phyloP scores from a whole-genome alignment of 2,329 filamentous ascomycete species.

The Fonsecaea pedrosoi region DNA sequence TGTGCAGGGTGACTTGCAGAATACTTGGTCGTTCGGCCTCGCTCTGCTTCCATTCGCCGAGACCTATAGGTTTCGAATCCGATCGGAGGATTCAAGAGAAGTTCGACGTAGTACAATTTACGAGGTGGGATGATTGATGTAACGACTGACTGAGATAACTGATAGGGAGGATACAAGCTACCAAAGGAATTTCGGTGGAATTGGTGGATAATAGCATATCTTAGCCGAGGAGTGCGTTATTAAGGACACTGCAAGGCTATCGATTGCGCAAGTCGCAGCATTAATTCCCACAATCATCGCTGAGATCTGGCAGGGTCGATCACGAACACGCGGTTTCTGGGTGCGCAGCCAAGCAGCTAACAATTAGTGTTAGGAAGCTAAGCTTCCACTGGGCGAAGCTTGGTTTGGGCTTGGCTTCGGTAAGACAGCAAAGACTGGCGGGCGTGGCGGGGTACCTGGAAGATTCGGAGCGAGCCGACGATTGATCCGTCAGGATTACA shows the following conservation, averaged over 20 bases:
- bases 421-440: background rate
- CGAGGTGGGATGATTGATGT: background rate
- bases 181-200: background rate
- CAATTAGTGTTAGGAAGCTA: background rate
- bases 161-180: background rate
- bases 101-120: background rate
- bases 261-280: background rate
- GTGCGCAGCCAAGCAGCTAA: background rate
- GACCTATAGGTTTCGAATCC: background rate
- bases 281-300: background rate
- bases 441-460: background rate
- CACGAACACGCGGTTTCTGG: background rate
- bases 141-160: background rate
- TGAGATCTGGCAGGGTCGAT: slow-evolving; percentile 2
- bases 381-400: slow-evolving; percentile 22
- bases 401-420: slow-evolving; percentile 19
- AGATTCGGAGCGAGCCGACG: slow-evolving; percentile 17
- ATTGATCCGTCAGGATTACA: background rate
- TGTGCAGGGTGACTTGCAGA: background rate
- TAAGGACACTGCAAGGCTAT: background rate
- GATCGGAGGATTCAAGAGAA: background rate
- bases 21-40: background rate
- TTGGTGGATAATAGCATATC: slow-evolving; percentile 6
- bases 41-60: background rate
- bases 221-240: background rate